These are phyloP conservation scores for Pleurotus sapidus DNA, from an alignment of 768 basidiomycete species.

Conservation along the genomic window DNA sequence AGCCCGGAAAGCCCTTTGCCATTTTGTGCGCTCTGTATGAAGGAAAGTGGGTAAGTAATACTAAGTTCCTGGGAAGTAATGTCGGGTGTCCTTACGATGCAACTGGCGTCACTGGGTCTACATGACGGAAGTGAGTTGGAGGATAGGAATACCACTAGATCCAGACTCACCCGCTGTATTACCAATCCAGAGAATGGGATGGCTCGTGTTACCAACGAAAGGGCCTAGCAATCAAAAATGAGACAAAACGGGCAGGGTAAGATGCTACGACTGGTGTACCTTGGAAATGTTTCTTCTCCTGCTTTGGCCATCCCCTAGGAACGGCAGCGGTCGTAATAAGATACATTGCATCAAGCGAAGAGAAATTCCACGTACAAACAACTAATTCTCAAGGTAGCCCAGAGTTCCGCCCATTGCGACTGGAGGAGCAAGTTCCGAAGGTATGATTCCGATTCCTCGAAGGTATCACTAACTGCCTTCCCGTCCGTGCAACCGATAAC, in stretches of 20 bases:
- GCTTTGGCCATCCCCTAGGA: neutral
- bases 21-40: constrained; percentile 35
- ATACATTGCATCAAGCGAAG: neutral
- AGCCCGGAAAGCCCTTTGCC: constrained; percentile 29
- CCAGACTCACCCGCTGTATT: constrained; percentile 31
- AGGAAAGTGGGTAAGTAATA: neutral
- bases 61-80: neutral
- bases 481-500: constrained; percentile 19
- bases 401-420: constrained; percentile 18
- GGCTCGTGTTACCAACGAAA: constrained; percentile 33
- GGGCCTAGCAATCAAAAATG: constrained; percentile 20
- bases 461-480: constrained; percentile 10
- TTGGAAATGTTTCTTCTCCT: neutral
- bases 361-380: constrained; percentile 16
- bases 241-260: neutral
- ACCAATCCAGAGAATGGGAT: constrained; percentile 36
- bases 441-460: constrained; percentile 10
- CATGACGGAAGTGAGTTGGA: neutral
- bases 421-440: constrained; percentile 7
- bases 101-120: constrained; percentile 18
- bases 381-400: constrained; percentile 7
- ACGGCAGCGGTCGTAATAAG: neutral
- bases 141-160: neutral
- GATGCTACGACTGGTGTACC: neutral
- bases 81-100: neutral